phyloP scores from a whole-genome alignment of 495 filamentous ascomycete species.

The Penicillium antarcticum region DNA sequence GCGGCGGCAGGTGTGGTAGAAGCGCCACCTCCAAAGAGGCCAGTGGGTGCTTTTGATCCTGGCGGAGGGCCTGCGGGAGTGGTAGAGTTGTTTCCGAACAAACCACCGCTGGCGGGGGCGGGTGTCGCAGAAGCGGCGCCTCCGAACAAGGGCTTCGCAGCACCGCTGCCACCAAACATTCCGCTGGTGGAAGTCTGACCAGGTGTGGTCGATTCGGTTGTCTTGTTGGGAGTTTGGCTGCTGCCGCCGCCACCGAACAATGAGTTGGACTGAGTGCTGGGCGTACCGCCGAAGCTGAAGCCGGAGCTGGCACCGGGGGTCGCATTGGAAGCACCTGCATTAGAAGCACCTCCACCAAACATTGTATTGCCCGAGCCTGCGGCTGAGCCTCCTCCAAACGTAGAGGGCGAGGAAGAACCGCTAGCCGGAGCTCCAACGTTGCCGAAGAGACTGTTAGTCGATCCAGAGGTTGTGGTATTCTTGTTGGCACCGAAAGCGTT shows the following conservation, averaged over 20 bases:
- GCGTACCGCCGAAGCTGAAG: slow-evolving; percentile 44
- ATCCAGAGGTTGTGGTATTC: slow-evolving; percentile 22
- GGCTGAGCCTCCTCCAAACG: slow-evolving; percentile 30
- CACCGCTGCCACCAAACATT: slow-evolving; percentile 46
- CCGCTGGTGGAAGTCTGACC: slow-evolving; percentile 33
- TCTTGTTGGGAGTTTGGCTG: slow-evolving; percentile 39
- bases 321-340: slow-evolving; percentile 16
- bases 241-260: slow-evolving; percentile 25
- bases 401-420: slow-evolving; percentile 29
- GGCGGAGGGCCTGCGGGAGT: slow-evolving; percentile 65
- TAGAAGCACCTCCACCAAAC: slow-evolving; percentile 31
- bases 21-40: slow-evolving; percentile 28
- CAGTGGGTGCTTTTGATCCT: slow-evolving; percentile 28
- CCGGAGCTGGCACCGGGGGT: slow-evolving; percentile 22
- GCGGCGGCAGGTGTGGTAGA: slow-evolving; percentile 24
- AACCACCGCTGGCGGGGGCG: slow-evolving; percentile 31
- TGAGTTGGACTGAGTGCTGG: slow-evolving; percentile 22
- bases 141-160: slow-evolving; percentile 37
- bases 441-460: slow-evolving; percentile 35
- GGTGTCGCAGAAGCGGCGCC: slow-evolving; percentile 32
- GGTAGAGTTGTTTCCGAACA: slow-evolving; percentile 54
- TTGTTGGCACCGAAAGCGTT: slow-evolving; percentile 32
- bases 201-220: slow-evolving; percentile 31
- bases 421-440: slow-evolving; percentile 39
- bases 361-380: slow-evolving; percentile 23